phyloP scores from a whole-genome alignment of 352 stramenopile species.

The Pythium brachiatum region DNA sequence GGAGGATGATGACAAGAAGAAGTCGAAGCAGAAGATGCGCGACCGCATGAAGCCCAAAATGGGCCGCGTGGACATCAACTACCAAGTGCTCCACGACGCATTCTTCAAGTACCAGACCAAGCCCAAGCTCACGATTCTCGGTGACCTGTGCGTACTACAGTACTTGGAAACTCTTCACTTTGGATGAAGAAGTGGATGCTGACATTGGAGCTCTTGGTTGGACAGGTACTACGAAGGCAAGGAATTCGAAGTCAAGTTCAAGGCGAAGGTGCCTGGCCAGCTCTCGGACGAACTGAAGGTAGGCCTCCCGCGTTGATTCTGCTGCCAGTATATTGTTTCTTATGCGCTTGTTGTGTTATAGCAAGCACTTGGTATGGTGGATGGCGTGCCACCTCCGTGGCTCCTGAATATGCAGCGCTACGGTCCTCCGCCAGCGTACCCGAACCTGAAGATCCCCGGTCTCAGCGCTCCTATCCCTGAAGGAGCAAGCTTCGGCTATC shows the following conservation, averaged over 20 bases:
- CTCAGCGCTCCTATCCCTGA: conserved; percentile 96
- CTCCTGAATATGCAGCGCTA: conserved; percentile 99
- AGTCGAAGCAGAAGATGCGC: conserved; percentile 90
- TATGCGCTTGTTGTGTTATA: conserved; percentile 6
- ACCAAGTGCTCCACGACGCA: conserved; percentile 96
- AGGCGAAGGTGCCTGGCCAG: conserved; percentile 87
- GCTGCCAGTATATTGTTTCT: background rate
- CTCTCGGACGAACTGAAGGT: conserved; percentile 84
- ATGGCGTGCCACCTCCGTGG: conserved; percentile 94
- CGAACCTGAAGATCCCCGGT: conserved; percentile 95
- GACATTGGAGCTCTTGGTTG: background rate
- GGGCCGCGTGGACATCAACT: conserved; percentile 97
- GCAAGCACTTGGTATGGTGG: conserved; percentile 94
- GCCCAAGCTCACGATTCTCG: conserved; percentile 85
- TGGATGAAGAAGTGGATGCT: background rate
- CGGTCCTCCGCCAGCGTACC: conserved; percentile 95
- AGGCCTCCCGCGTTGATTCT: too few species aligned
- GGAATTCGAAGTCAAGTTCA: conserved; percentile 92
- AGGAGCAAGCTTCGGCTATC: conserved; percentile 94
- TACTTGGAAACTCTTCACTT: conserved; percentile 17
- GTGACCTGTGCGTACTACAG: conserved; percentile 72
- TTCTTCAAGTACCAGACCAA: conserved; percentile 99
- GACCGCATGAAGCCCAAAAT: conserved; percentile 95
- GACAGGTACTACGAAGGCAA: conserved; percentile 98
- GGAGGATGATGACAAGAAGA: conserved; percentile 90